phyloP scores from a whole-genome alignment of 1,139 yeast genomes.

The Yamadazyma triangularis region DNA sequence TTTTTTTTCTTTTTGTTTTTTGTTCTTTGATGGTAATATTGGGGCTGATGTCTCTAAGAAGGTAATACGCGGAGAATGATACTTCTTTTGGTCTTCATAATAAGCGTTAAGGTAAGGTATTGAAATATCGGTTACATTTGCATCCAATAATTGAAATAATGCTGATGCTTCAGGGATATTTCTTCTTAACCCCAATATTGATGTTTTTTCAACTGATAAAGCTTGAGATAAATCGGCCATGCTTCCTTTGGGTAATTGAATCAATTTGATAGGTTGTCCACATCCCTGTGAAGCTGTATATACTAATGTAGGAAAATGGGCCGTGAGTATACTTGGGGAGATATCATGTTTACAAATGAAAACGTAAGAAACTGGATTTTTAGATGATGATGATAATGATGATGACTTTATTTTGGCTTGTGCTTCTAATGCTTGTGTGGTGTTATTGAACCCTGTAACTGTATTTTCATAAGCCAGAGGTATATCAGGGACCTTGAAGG shows the following conservation, averaged over 20 bases:
- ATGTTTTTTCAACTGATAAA: constrained; percentile 22
- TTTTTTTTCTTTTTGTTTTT: constrained; percentile 1
- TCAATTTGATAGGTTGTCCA: constrained; percentile 33
- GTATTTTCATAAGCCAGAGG: constrained; percentile 25
- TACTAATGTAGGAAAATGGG: constrained; percentile 50
- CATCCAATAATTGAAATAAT: constrained; percentile 27
- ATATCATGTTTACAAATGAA: constrained; percentile 56
- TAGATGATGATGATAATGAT: constrained; percentile 6
- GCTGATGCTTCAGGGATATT: constrained; percentile 21
- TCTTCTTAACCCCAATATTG: constrained; percentile 25
- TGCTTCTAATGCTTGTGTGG: constrained; percentile 44
- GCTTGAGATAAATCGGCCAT: constrained; percentile 30
- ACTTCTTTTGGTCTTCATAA: no score
- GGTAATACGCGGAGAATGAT: constrained; percentile 36
- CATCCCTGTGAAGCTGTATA: constrained; percentile 36
- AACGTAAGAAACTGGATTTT: constrained; percentile 29
- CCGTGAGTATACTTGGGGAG: constrained; percentile 41
- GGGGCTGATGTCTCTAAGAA: constrained; percentile 42
- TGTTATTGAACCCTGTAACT: constrained; percentile 52
- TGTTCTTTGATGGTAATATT: constrained; percentile 20
- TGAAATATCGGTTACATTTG: constrained; percentile 28
- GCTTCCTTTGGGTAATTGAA: constrained; percentile 51
- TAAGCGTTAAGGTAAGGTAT: constrained; percentile 52
- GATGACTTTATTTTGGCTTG: constrained; percentile 29
- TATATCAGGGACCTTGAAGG: constrained; percentile 11